Base-by-base conservation (phyloP, 2,329 filamentous ascomycete species). In the Plenodomus biglobosus region DNA sequence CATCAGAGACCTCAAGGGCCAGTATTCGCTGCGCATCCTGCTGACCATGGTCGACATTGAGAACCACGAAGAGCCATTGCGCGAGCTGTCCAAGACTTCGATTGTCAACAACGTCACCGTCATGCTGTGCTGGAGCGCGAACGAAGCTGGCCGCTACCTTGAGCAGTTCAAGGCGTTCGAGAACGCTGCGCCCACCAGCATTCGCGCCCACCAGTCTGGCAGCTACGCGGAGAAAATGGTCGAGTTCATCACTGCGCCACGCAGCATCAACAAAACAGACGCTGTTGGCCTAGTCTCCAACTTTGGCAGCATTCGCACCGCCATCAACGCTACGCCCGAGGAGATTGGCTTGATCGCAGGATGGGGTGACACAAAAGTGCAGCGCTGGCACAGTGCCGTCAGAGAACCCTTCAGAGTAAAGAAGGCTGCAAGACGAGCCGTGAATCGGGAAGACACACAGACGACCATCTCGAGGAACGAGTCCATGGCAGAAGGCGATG, bases 151-250 rank as follows among this genome's bases (percentile, higher is more conserved):
- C 0, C 85, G 92, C 62, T 99, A 99, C 66, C 79, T 99, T 19
- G 94, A 97, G 69, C 78, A 96, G 8, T 97, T 92, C 79, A 99
- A 99, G 73, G 89, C 87, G 1, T 95, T 91, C 64, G 94, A 99
- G 73, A 85, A 95, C 68, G 89, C 92, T 27, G 88, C 91, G 20
- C 81, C 84, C 3, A 84, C 84, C 0, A 87, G 88, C 24, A 97
- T 99, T 71, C 86, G 86, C 50, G 90, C 91, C 10, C 87, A 90
- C 59, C 91, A 95, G 72, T 85, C 88, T 1, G 87, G 86, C 17
- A 85, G 84, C 44, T 97, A 96, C 65, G 84, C 88, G 5, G 92
- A 96, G 62, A 87, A 87, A 50, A 80, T 99, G 50, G 86, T 94
- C 8, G 92, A 96, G 58, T 96, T 99, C 65, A 86, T 96, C 42